These are phyloP conservation scores for Candida glucosophila DNA, from an alignment of 1,139 yeast species.

Conservation along the genomic window DNA sequence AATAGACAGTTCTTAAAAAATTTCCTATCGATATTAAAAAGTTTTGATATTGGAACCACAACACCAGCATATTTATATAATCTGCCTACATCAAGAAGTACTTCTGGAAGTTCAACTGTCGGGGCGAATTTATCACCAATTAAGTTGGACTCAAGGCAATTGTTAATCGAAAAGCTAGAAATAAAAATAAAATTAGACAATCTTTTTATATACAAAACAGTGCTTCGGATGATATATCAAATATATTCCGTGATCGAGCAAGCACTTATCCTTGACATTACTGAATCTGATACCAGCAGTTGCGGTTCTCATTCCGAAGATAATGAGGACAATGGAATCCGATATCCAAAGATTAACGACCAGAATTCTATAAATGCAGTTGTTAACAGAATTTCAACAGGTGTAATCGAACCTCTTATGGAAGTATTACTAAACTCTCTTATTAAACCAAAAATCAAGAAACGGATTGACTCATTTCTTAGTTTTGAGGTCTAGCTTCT, in stretches of 20 bases:
- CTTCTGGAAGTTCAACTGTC: conserved; percentile 7
- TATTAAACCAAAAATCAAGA: conserved; percentile 21
- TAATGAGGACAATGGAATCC: too few relatives aligned
- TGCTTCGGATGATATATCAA: conserved; percentile 22
- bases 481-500: conserved; percentile 9
- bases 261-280: conserved; percentile 5
- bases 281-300: conserved; percentile 3
- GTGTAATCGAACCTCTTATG: conserved; percentile 34
- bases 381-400: conserved; percentile 23
- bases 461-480: conserved; percentile 23
- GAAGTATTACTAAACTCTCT: conserved; percentile 21
- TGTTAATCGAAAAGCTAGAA: conserved; percentile 38
- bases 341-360: too few relatives aligned
- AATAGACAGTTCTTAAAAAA: conserved; percentile 30
- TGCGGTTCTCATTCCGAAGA: conserved; percentile 5
- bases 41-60: conserved; percentile 30
- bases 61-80: conserved; percentile 2
- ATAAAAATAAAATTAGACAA: conserved; percentile 35
- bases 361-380: too few relatives aligned
- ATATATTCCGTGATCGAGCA: conserved; percentile 18
- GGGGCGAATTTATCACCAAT: conserved; percentile 26
- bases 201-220: conserved; percentile 31
- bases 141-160: conserved; percentile 31
- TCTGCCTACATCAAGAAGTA: conserved; percentile 2
- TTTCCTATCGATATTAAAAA: conserved; percentile 26